These are phyloP conservation scores for Phaeosphaeriaceae sp. DNA, from an alignment of 2,329 filamentous ascomycete genomes.

Conservation along the genomic window DNA sequence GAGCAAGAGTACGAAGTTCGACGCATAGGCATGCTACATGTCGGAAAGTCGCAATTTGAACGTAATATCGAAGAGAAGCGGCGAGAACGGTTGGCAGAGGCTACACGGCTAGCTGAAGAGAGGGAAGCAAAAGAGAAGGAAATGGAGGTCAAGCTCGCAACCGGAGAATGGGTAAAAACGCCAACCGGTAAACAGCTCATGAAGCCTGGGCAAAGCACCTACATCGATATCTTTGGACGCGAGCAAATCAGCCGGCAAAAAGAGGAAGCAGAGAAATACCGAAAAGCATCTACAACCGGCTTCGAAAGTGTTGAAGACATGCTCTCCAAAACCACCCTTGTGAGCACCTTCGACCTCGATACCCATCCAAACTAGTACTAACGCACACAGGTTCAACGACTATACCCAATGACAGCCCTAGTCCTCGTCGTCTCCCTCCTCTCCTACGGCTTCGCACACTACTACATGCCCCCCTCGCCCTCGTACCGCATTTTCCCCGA, in stretches of 20 bases:
- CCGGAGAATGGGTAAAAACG: slow-evolving; percentile 42
- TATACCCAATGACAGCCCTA: slow-evolving; percentile 46
- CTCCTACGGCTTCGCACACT: slow-evolving; percentile 36
- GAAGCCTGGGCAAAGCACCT: slow-evolving; percentile 43
- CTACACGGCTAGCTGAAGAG: slow-evolving; percentile 39
- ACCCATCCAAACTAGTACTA: background rate
- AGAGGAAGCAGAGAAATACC: slow-evolving; percentile 36
- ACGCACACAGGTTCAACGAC: slow-evolving; percentile 37
- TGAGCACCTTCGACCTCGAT: slow-evolving; percentile 20
- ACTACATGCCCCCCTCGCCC: slow-evolving; percentile 40
- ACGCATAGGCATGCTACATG: slow-evolving; percentile 43
- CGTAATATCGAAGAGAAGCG: slow-evolving; percentile 43
- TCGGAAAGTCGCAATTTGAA: slow-evolving; percentile 44
- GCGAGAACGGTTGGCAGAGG: slow-evolving; percentile 34
- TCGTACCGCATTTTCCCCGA: slow-evolving; percentile 43
- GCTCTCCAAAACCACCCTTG: slow-evolving; percentile 39
- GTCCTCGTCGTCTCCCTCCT: slow-evolving; percentile 34
- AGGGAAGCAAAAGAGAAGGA: slow-evolving; percentile 39
- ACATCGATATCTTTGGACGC: slow-evolving; percentile 41
- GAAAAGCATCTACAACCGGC: slow-evolving; percentile 27
- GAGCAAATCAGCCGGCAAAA: slow-evolving; percentile 40
- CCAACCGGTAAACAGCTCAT: slow-evolving; percentile 43
- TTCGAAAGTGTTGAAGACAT: slow-evolving; percentile 38
- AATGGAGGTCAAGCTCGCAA: slow-evolving; percentile 40
- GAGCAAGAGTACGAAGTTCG: slow-evolving; percentile 29